Evolutionary conservation across 352 stramenopile species (phyloP).

Genomic region (Globisporangium iwayamae): DNA sequence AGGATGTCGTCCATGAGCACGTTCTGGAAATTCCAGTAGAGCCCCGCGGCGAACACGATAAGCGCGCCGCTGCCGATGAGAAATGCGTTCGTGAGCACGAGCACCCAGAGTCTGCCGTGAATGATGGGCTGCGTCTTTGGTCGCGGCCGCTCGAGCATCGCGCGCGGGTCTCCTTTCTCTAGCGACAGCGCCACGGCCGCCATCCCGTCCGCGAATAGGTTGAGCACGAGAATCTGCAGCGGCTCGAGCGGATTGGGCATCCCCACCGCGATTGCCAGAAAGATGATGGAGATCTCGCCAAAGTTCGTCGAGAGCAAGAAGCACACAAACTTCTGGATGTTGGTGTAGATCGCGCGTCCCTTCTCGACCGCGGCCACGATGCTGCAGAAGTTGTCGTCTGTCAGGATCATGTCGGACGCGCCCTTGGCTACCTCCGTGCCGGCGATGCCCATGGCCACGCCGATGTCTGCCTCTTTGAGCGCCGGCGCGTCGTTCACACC

Average conservation of each 20-base stretch:
- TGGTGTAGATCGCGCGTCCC: constrained; percentile 96
- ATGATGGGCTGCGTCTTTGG: constrained; percentile 56
- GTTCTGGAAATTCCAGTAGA: constrained; percentile 72
- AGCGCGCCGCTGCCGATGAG: constrained; percentile 44
- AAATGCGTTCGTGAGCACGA: constrained; percentile 60
- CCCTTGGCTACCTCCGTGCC: constrained; percentile 98
- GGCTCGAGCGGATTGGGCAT: constrained; percentile 89
- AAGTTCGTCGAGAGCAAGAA: constrained; percentile 99
- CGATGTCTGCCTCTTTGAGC: constrained; percentile 8
- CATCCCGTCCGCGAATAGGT: constrained; percentile 96
- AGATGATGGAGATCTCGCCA: constrained; percentile 90
- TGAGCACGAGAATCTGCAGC: constrained; percentile 98
- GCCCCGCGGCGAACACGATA: constrained; percentile 46
- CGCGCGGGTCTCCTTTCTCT: constrained; percentile 58
- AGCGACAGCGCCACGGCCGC: constrained; percentile 66
- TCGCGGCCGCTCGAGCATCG: constrained; percentile 65
- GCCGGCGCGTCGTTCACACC: constrained; percentile 99
- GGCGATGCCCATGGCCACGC: constrained; percentile 95
- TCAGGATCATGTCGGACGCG: constrained; percentile 97
- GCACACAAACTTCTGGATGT: constrained; percentile 98
- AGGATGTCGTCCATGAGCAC: constrained; percentile 54
- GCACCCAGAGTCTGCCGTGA: constrained; percentile 59
- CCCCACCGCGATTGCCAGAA: constrained; percentile 53
- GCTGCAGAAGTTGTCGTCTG: constrained; percentile 98
- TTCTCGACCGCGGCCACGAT: constrained; percentile 98